Base-by-base conservation (phyloP, 192 early-diverging fungal species). In the Glomus cerebriforme region DNA sequence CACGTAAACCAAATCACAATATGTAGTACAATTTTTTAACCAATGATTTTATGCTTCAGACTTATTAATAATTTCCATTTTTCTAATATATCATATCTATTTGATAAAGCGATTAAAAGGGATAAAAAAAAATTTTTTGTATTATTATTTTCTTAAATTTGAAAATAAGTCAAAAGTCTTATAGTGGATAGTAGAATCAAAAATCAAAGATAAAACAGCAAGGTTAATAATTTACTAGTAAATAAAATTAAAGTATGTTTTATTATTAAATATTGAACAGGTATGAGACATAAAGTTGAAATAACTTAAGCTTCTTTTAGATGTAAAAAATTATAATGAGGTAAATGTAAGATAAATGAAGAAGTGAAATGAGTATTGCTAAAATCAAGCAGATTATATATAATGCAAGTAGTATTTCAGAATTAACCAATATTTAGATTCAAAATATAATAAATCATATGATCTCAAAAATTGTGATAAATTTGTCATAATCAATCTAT, bases 151-250 rank as follows among this genome's bases (percentile, higher is more conserved):
- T 7, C 24, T 62, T 24, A 32, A 34, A 69, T 69, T 69, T 35
- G 67, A 69, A 69, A 69, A 69, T 39, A 69, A 39, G 67, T 69
- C 17, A 34, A 43, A 24, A 43, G 8, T 17, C 32, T 69, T 69
- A 69, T 17, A 69, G 13, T 12, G 0, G 67, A 69, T 69, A 12
- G 67, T 17, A 35, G 17, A 1, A 69, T 19, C 0, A 69, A 69
- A 19, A 26, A 69, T 19, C 0, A 69, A 69, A 19, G 35, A 69
- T 69, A 69, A 69, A 69, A 69, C 35, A 24, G 67, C 67, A 6
- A 22, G 67, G 39, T 8, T 35, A 19, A 37, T n/a, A 43, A 69
- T 69, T n/a, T 69, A 69, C 22, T 8, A 69, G n/a, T 9, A 69
- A 69, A 69, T 69, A 35, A 69, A 69, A 69, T n/a, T n/a, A n/a